Evolutionary conservation across 306 rosid species (phyloP), one percentile per base, ranked within the genome.

Genomic region (Cicer judaicum): DNA sequence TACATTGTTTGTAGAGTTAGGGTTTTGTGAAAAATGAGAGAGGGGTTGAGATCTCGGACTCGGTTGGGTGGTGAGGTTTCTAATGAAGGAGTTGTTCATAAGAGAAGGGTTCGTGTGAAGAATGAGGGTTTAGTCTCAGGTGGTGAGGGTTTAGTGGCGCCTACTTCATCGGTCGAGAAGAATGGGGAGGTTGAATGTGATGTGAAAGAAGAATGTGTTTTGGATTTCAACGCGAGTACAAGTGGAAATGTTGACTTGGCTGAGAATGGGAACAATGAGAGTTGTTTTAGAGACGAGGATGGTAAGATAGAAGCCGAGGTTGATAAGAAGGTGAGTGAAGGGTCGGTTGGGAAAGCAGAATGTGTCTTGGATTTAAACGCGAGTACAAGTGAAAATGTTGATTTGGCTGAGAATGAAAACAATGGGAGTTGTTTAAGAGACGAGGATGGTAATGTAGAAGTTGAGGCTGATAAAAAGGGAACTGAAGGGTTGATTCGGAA

Each of bases 11-110:
- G 72, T 81, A 48, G 68, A 46, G 54, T 63, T 78, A 64, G 79
- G 82, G 84, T 77, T 84, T 48, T 29, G 69, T 69, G 40, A 73
- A 79, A 80, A 68, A 93, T 93, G 97, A 85, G 90, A 21, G 95
- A 89, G 83, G 93, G 91, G 4, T 48, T 87, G 86, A 86, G 94
- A 85, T 90, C 93, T 78, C 84, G 77, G 55, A 72, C 82, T 76
- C 62, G 76, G 7, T 55, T 55, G 66, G 81, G 77, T 72, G 42
- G 77, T 72, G 42, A 64, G 72, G 76, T 36, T 81, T 63, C 65
- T 53, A 60, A 21, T 46, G 72, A 72, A 5, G 70, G 42, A 4
- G 82, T 57, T 42, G 84, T 47, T 66, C 71, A 39, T 1, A 15
- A 72, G 74, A 77, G 62, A 66, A 64, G 40, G 46, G 49, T 41